Evolutionary conservation across 305 asterid species (phyloP), one percentile per base, ranked within the genome.

Genomic region (Striga hermonthica): DNA sequence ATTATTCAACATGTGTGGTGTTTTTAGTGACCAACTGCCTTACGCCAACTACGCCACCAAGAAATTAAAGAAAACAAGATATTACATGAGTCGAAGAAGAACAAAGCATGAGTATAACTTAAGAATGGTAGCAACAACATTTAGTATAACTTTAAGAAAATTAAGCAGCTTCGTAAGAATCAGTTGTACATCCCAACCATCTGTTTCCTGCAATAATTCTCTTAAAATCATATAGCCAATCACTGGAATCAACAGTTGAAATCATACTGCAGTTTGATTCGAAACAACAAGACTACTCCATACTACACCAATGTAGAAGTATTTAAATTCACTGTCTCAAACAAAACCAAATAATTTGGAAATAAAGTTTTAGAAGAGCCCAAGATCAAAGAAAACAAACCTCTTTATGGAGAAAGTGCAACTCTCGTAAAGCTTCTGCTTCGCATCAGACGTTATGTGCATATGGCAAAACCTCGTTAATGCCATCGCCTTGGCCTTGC

Each of bases 401-500:
- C 94, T 83, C 72, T 83, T 87, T 37, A 90, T 74, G 55, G 86
- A 45, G 72, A 72, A 89, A 49, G 57, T 79, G 83, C 97, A 89
- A 59, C 81, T 71, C 80, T 74, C 85, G 84, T 87, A 89, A 15
- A 89, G 95, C 85, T 79, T 82, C 78, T 89, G 97, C 71, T 81
- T 78, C 34, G 67, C 56, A 16, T 89, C 95, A 0, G 86, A 76
- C 58, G 83, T 60, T 69, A 89, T 85, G 68, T 89, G 97, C 83
- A 80, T 79, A 65, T 75, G 94, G 70, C 97, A 90, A 74, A 83
- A 90, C 74, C 66, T 80, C 8, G 94, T 82, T 67, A 87, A 67
- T 0, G 97, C 91, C 91, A 85, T 83, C 0, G 94, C 91, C 80
- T 90, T 90, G n/a, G 83, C 79, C 84, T 84, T 90, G 75, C 95